Evolutionary conservation across 805 yeast species (phyloP).

Genomic region (Cyberlindnera sargentensis): DNA sequence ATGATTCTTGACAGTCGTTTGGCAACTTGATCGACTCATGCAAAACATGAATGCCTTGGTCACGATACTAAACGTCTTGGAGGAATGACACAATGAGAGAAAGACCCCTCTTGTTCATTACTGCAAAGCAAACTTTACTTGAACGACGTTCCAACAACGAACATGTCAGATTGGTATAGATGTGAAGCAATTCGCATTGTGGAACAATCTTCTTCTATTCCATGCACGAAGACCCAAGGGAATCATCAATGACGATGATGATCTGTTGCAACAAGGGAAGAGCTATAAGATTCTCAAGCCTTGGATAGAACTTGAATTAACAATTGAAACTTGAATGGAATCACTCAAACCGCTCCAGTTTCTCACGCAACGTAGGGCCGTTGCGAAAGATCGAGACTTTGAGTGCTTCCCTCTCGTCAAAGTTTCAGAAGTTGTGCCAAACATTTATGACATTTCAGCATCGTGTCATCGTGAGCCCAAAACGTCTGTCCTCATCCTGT

Average conservation of each 20-base stretch:
- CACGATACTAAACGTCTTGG: slow-evolving; percentile 29
- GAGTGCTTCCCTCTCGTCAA: too few species aligned
- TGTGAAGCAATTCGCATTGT: slow-evolving; percentile 33
- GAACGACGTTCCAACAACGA: slow-evolving; percentile 31
- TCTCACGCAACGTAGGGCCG: slow-evolving; percentile 24
- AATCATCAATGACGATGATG: slow-evolving; percentile 26
- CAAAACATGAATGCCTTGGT: slow-evolving; percentile 46
- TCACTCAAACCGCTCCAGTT: slow-evolving; percentile 66
- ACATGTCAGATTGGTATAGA: slow-evolving; percentile 43
- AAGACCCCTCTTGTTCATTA: slow-evolving; percentile 66
- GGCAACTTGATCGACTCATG: slow-evolving; percentile 70
- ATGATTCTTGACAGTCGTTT: slow-evolving; percentile 58
- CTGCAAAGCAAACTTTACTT: slow-evolving; percentile 46
- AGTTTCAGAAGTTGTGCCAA: too few species aligned
- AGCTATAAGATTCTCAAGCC: slow-evolving; percentile 35
- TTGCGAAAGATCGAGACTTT: too few species aligned
- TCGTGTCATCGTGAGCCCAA: too few species aligned
- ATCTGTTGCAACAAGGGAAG: slow-evolving; percentile 18
- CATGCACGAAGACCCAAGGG: slow-evolving; percentile 12
- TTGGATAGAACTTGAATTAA: slow-evolving; percentile 50
- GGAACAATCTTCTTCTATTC: slow-evolving; percentile 24
- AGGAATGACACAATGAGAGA: slow-evolving; percentile 45
- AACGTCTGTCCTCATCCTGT: too few species aligned
- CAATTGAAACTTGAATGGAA: slow-evolving; percentile 35
- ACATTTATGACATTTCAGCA: too few species aligned